These are phyloP conservation scores for Diutina siamensis DNA, from an alignment of 1,139 yeast species.

Conservation along the genomic window DNA sequence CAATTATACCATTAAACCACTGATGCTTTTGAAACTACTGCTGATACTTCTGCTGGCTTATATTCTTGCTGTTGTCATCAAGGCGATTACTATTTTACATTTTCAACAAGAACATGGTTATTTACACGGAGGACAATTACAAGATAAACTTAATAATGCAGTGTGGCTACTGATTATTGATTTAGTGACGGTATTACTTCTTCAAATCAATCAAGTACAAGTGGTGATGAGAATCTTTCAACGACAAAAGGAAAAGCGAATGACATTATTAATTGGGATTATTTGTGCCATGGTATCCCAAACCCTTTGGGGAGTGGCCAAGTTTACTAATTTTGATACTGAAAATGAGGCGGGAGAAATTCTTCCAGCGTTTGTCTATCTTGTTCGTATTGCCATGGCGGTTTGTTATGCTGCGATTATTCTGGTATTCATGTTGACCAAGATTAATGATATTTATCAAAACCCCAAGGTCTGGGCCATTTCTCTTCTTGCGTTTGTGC, in stretches of 20 bases:
- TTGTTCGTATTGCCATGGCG: constrained; percentile 65
- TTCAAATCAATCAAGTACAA: constrained; percentile 68
- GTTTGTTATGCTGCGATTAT: constrained; percentile 63
- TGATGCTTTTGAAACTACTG: constrained; percentile 32
- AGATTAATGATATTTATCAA: constrained; percentile 43
- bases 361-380: constrained; percentile 68
- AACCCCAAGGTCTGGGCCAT: constrained; percentile 39
- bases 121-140: constrained; percentile 39
- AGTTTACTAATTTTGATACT: constrained; percentile 26
- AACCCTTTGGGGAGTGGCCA: constrained; percentile 58
- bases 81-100: constrained; percentile 33
- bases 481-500: constrained; percentile 45
- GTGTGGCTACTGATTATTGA: constrained; percentile 48
- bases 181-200: constrained; percentile 45
- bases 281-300: constrained; percentile 47
- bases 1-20: constrained; percentile 46
- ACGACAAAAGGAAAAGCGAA: constrained; percentile 58
- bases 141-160: constrained; percentile 35
- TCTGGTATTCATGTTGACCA: constrained; percentile 44
- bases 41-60: constrained; percentile 42
- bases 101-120: constrained; percentile 45
- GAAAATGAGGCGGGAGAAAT: constrained; percentile 42
- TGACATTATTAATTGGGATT: constrained; percentile 53
- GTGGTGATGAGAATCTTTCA: constrained; percentile 62
- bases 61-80: constrained; percentile 37